Evolutionary conservation across 2,329 filamentous ascomycete species (phyloP).

Genomic region (Aspergillus costaricaensis): DNA sequence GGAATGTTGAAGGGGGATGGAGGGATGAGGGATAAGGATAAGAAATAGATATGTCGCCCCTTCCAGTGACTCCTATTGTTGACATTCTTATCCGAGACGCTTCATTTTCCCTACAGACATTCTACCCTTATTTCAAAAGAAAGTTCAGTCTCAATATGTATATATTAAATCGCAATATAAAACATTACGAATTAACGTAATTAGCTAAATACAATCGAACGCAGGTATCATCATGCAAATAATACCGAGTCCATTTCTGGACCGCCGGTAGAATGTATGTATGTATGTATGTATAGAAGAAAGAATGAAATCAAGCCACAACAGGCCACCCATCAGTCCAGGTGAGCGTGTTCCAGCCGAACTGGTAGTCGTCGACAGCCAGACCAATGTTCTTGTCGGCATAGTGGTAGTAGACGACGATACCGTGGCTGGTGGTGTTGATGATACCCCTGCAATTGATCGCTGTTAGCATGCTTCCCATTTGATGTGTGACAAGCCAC

Average conservation of each 20-base stretch:
- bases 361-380: slow-evolving; percentile 46
- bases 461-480: background rate
- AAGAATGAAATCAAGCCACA: slow-evolving; percentile 17
- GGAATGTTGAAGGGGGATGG: background rate
- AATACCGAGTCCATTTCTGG: too few relatives aligned
- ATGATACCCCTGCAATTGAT: slow-evolving; percentile 31
- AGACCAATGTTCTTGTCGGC: slow-evolving; percentile 55
- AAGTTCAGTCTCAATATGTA: background rate
- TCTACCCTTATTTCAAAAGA: background rate
- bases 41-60: too few relatives aligned
- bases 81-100: background rate
- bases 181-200: slow-evolving; percentile 2
- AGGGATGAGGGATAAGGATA: too few relatives aligned
- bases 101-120: background rate
- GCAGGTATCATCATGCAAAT: too few relatives aligned
- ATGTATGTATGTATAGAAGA: background rate
- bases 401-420: slow-evolving; percentile 66
- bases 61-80: background rate
- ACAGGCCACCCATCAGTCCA: slow-evolving; percentile 50
- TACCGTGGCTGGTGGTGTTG: slow-evolving; percentile 44
- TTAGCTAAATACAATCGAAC: background rate
- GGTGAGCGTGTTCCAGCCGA: slow-evolving; percentile 52
- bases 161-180: slow-evolving; percentile 1
- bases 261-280: too few relatives aligned
- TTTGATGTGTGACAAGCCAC: background rate